Percentiles rank a stretch among this genome's conserved stretches.
Conservation (phyloP, 176 grass and related monocot species). For the Zea luxurians region DNA sequence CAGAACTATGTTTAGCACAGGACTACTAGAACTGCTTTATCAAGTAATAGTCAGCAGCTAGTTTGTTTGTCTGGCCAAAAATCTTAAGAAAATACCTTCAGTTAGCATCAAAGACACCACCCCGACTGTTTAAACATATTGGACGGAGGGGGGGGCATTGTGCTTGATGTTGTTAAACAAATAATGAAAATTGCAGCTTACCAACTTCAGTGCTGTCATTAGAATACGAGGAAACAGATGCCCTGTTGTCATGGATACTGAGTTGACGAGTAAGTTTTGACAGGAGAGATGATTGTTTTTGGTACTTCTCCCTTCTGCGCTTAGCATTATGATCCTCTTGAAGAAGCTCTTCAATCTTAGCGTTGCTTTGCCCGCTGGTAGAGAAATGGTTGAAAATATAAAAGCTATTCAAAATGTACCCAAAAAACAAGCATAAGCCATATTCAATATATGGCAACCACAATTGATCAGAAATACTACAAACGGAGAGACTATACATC, state of each 20-base stretch:
- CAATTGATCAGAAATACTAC: not conserved
- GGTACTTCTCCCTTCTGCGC: slow-evolving; percentile 68
- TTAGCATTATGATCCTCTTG: slow-evolving; percentile 95
- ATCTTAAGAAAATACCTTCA: no score
- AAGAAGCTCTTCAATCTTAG: slow-evolving; percentile 86
- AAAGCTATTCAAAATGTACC: slow-evolving; percentile 19
- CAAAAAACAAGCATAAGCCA: not conserved
- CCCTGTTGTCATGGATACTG: slow-evolving; percentile 81
- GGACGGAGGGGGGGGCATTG: no score
- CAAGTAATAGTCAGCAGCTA: slow-evolving; percentile 10
- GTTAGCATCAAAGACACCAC: no score
- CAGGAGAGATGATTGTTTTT: slow-evolving; percentile 84
- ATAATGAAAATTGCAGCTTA: slow-evolving; percentile 30
- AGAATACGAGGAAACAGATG: slow-evolving; percentile 60
- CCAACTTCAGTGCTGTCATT: slow-evolving; percentile 53
- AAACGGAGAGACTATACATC: slow-evolving; percentile 1
- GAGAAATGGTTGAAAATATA: slow-evolving; percentile 26
- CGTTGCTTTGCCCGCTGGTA: slow-evolving; percentile 71
- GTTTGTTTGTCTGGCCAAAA: not conserved
- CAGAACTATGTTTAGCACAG: not conserved
- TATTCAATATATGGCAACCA: not conserved
- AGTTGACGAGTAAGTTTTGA: slow-evolving; percentile 95
- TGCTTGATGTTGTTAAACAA: not conserved
- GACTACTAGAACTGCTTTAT: not conserved
- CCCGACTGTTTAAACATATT: no score